Percentiles rank a stretch among this genome's conserved stretches.
Conservation (phyloP, 2,329 filamentous ascomycete genomes). For the Penicillium fuscoglaucum region DNA sequence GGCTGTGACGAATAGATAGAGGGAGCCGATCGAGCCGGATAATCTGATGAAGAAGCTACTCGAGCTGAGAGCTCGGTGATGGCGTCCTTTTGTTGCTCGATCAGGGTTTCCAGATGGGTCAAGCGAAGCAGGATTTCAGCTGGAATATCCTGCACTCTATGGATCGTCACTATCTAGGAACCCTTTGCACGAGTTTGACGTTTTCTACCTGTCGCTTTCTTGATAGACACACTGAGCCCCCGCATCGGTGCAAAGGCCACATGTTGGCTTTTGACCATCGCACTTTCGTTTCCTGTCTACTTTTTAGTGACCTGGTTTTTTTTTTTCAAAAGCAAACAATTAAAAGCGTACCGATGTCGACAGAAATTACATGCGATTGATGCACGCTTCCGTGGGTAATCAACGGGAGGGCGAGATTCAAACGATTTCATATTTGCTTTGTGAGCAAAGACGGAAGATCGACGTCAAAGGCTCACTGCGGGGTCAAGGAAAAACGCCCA, state of each 20-base stretch:
- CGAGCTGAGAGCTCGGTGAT: constrained; percentile 15
- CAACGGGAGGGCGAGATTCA: constrained; percentile 7
- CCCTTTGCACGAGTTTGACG: not conserved
- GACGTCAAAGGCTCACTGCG: constrained; percentile 4
- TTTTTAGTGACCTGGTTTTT: not conserved
- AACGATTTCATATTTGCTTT: constrained; percentile 11
- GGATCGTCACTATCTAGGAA: constrained; percentile 7
- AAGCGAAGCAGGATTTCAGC: constrained; percentile 19
- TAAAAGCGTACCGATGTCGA: constrained; percentile 19
- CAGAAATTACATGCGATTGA: constrained; percentile 22
- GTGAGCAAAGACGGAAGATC: constrained; percentile 6
- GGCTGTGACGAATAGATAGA: not conserved
- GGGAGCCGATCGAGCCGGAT: not conserved
- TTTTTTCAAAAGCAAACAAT: too few relatives aligned
- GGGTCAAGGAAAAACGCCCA: constrained; percentile 5
- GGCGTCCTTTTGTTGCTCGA: constrained; percentile 19
- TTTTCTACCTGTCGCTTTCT: constrained; percentile 20
- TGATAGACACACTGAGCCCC: constrained; percentile 23
- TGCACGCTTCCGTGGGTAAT: constrained; percentile 22
- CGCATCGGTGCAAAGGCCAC: constrained; percentile 18
- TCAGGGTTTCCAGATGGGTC: constrained; percentile 16
- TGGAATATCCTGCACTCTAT: constrained; percentile 13
- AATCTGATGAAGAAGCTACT: constrained; percentile 1
- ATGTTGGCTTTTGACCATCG: constrained; percentile 20
- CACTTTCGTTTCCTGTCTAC: constrained; percentile 20